Evolutionary conservation across 2,329 filamentous ascomycete genomes (phyloP).

Genomic region (Scedosporium apiospermum): DNA sequence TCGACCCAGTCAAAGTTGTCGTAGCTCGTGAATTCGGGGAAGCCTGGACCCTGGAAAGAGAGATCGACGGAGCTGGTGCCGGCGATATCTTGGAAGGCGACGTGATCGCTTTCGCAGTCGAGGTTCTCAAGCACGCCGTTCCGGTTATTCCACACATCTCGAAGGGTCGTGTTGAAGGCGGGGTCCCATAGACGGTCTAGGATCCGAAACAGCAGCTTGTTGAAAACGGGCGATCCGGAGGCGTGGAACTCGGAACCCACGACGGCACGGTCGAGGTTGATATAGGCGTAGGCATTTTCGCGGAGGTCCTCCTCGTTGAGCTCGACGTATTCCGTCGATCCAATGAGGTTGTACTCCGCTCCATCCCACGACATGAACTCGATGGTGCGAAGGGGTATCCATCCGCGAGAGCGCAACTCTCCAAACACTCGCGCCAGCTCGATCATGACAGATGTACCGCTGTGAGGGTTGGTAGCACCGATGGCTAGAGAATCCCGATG

Average conservation of each 20-base stretch:
- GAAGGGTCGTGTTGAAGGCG: slow-evolving; percentile 58
- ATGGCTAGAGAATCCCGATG: slow-evolving; percentile 91
- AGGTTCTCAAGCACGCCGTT: slow-evolving; percentile 55
- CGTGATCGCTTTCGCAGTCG: slow-evolving; percentile 71
- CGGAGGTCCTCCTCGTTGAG: slow-evolving; percentile 66
- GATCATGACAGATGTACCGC: slow-evolving; percentile 83
- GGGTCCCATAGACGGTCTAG: slow-evolving; percentile 70
- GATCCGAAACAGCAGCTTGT: slow-evolving; percentile 60
- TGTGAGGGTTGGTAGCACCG: slow-evolving; percentile 76
- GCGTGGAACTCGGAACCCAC: slow-evolving; percentile 67
- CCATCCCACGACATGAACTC: slow-evolving; percentile 97
- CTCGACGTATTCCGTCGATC: slow-evolving; percentile 92
- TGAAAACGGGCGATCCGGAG: slow-evolving; percentile 71
- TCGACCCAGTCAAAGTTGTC: slow-evolving; percentile 86
- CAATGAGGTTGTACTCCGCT: slow-evolving; percentile 85
- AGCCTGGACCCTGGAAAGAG: slow-evolving; percentile 57
- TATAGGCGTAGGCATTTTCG: slow-evolving; percentile 69
- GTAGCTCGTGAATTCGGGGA: slow-evolving; percentile 75
- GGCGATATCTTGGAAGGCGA: slow-evolving; percentile 83
- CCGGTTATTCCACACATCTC: slow-evolving; percentile 64
- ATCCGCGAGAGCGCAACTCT: slow-evolving; percentile 64
- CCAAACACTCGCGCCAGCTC: slow-evolving; percentile 83
- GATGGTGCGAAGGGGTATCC: slow-evolving; percentile 88
- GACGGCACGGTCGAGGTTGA: slow-evolving; percentile 84
- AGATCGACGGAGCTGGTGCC: slow-evolving; percentile 84